Evolutionary conservation across 1,139 yeast genomes (phyloP), one percentile per base, ranked within the genome.

Genomic region (Diutina pseudorugosa): DNA sequence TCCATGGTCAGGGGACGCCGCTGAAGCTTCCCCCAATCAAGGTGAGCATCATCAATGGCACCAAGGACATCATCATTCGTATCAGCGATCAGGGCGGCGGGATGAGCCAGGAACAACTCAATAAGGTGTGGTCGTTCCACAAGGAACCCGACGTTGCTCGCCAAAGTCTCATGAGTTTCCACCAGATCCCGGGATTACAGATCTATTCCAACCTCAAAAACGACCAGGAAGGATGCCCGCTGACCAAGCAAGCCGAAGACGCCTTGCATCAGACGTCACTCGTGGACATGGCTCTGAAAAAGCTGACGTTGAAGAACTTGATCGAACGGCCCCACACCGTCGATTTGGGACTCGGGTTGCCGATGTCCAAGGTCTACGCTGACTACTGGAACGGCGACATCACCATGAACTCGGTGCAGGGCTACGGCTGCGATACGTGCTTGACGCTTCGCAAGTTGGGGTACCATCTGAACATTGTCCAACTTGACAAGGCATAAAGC

Each of bases 361-460:
- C 98, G 0, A 81, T 91, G 83, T 85, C 95, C 61, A 82, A 86
- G 58, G 88, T 91, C 0, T 91, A 91, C 63, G 91, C 96, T 0
- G 97, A 91, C 60, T 91, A 91, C 66, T 91, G 98, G 98, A 93
- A 90, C 60, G 97, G 98, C 4, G 85, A 83, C 52, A 68, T 91
- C 52, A 84, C 81, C 58, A 79, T 91, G 76, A 85, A 85, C 60
- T 84, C 95, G 1, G 70, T 91, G 51, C 93, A 88, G 57, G 97
- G 96, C 1, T 88, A 85, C 60, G 98, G 98, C 3, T 81, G 94
- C 51, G 98, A 91, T 63, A 90, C 94, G 0, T 84, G 85, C 56
- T 69, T 93, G 61, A 80, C 85, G 25, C 71, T 91, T 56, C 85
- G 90, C 40, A 86, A 89, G 62, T 74, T 89, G 54, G 95, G 95